These are phyloP conservation scores for Nicotiana otophora DNA, from an alignment of 257 asterid genomes.

Conservation along the genomic window DNA sequence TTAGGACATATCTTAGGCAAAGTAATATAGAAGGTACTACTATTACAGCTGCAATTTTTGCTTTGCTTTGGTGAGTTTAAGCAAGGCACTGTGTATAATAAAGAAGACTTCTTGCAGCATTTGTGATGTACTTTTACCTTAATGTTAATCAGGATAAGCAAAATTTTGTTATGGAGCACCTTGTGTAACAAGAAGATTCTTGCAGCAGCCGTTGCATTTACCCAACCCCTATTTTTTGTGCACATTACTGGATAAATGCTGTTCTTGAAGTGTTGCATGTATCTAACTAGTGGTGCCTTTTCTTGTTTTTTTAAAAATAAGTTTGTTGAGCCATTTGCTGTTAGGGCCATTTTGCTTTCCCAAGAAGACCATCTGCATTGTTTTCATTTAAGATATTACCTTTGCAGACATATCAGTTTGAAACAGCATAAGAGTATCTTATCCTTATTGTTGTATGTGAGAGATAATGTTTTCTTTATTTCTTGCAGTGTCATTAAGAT, in stretches of 20 bases:
- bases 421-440: background rate
- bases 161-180: background rate
- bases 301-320: background rate
- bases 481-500: slow-evolving; percentile 85
- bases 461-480: background rate
- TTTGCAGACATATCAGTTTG: background rate
- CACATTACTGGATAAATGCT: background rate
- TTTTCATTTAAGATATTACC: background rate
- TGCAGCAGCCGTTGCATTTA: background rate
- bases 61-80: background rate
- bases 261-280: background rate
- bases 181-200: background rate
- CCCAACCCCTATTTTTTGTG: background rate
- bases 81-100: background rate
- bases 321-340: background rate
- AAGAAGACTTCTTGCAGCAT: background rate
- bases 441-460: background rate
- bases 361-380: background rate
- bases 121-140: background rate
- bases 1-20: background rate
- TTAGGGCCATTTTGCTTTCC: background rate
- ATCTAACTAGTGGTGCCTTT: background rate
- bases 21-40: background rate
- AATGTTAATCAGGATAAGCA: background rate
- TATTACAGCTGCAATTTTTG: background rate